Base-by-base conservation (phyloP, 139 green algal genomes). In the Chlamydomonas eustigma region DNA sequence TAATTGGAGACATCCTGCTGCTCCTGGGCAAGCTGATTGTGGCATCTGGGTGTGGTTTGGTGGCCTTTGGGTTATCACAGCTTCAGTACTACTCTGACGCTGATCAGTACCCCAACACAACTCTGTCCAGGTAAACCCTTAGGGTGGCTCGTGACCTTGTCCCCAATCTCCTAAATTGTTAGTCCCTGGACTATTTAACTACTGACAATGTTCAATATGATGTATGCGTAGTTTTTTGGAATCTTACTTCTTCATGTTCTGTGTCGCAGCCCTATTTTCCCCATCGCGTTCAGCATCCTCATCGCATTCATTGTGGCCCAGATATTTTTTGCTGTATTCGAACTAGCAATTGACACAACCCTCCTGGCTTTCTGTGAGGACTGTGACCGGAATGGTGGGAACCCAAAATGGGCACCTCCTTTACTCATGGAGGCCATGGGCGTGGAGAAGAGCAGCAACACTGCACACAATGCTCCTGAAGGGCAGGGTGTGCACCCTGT, bases 341-440 rank as follows among this genome's bases (percentile, higher is more conserved):
- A 96, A 76, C 93, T 96, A 87, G 84, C 89, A 3, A 87, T 97
- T 1, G 90, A 95, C 83, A 97, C 92, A 12, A 88, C 95, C 76
- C 75, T 97, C 25, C 84, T 97, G 12, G 89, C 79, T 51, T 97
- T 95, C 88, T 97, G 92, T 70, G 89, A 94, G 77, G 92, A 97
- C 80, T 94, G 90, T 50, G 90, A 96, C 52, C 66, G 75, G n/a
- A 81, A 93, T 63, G 84, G 73, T 69, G 90, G 87, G 2, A 78
- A 88, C 35, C 90, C 91, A 25, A 80, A 87, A 71, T 91, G 83
- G 68, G 92, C 92, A 0, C 92, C 92, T 0, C 52, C 78, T 37
- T 79, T 95, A 68, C 81, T 95, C 22, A 69, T 91, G 52, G 79
- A 89, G 25, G 84, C 87, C 1, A 86, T 94, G 34, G 90, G 66